Conservation (phyloP, 768 basidiomycete species). For the Austroboletus eburneus region DNA sequence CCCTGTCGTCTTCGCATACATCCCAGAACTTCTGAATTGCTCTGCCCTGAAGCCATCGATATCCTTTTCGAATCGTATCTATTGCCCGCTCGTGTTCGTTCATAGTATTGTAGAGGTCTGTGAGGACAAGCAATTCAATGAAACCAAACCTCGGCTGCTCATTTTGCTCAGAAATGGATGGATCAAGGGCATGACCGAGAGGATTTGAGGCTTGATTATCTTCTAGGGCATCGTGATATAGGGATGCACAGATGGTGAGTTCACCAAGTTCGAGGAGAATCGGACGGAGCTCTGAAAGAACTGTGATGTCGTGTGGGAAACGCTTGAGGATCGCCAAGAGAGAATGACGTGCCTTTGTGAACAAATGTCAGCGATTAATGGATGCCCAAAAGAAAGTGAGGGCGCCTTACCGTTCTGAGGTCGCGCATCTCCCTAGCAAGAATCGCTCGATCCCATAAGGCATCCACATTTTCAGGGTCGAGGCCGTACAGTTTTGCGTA, state of each 20-base stretch:
- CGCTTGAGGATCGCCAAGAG: slow-evolving; percentile 24
- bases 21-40: slow-evolving; percentile 76
- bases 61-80: slow-evolving; percentile 66
- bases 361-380: background rate
- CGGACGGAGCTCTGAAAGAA: slow-evolving; percentile 71
- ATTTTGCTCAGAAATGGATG: slow-evolving; percentile 8
- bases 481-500: slow-evolving; percentile 76
- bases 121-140: slow-evolving; percentile 75
- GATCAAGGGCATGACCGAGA: slow-evolving; percentile 39
- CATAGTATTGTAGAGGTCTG: slow-evolving; percentile 76
- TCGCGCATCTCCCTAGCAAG: slow-evolving; percentile 76
- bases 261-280: slow-evolving; percentile 55
- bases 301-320: slow-evolving; percentile 65
- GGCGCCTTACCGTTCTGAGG: slow-evolving; percentile 51
- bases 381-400: background rate
- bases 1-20: slow-evolving; percentile 77
- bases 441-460: slow-evolving; percentile 85
- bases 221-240: slow-evolving; percentile 73
- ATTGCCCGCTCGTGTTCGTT: slow-evolving; percentile 67
- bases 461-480: slow-evolving; percentile 78
- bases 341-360: slow-evolving; percentile 25
- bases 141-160: slow-evolving; percentile 20
- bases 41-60: slow-evolving; percentile 90
- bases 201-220: slow-evolving; percentile 47
- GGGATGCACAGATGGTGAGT: slow-evolving; percentile 53